Conservation (phyloP, 371 early-diverging fungal species). For the Apophysomyces variabilis region DNA sequence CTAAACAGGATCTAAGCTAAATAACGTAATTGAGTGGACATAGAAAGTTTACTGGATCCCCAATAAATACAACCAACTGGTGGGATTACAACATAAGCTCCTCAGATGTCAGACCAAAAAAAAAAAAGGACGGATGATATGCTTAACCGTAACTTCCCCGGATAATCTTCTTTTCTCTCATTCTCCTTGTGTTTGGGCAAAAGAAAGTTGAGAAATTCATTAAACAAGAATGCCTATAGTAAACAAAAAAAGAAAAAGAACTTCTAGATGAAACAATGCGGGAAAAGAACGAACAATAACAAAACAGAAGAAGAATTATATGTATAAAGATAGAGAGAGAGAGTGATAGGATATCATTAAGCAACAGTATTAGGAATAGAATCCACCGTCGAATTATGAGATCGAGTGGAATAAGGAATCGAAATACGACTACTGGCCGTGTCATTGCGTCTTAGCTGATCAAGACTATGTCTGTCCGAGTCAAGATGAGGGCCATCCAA, state of each 20-base stretch:
- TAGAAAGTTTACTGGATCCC: no score
- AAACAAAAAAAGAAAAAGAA: no score
- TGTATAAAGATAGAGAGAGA: not conserved
- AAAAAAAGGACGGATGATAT: not conserved
- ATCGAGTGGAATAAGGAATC: slow-evolving; percentile 9
- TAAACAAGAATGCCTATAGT: no score
- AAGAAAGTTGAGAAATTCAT: no score
- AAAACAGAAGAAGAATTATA: not conserved
- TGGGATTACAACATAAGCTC: not conserved
- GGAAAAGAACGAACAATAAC: slow-evolving; percentile 4
- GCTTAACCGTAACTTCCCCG: not conserved
- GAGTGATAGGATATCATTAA: not conserved
- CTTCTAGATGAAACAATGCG: slow-evolving; percentile 5
- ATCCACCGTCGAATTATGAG: slow-evolving; percentile 7
- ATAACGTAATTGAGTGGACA: no score
- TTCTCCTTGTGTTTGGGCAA: not conserved
- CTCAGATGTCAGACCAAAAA: not conserved
- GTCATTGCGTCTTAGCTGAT: slow-evolving; percentile 18
- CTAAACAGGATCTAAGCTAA: no score
- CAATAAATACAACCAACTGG: no score
- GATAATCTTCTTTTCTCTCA: not conserved
- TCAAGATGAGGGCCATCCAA: not conserved
- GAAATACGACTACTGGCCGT: slow-evolving; percentile 19
- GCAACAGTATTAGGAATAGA: slow-evolving; percentile 13
- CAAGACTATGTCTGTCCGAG: slow-evolving; percentile 2